These are phyloP conservation scores for Ilyonectria destructans DNA, from an alignment of 2,329 filamentous ascomycete genomes.

Conservation along the genomic window DNA sequence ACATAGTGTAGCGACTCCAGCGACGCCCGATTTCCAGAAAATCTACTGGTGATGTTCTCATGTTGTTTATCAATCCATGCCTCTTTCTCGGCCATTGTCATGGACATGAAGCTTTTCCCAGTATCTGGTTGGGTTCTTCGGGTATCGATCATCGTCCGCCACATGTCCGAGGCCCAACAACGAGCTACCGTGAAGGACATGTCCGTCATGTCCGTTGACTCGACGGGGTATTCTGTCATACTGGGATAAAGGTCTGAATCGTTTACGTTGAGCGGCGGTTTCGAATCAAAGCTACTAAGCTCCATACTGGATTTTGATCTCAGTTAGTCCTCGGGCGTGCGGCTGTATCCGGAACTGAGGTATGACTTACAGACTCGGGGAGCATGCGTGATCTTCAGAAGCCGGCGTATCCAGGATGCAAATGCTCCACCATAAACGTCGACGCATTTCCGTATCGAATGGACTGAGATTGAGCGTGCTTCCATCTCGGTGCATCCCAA, in stretches of 20 bases:
- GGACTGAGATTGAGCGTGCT: constrained; percentile 23
- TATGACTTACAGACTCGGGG: constrained; percentile 20
- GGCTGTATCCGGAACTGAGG: background rate
- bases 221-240: constrained; percentile 27
- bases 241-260: constrained; percentile 17
- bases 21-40: background rate
- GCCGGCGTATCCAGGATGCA: constrained; percentile 30
- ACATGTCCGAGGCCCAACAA: constrained; percentile 29
- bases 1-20: constrained; percentile 17
- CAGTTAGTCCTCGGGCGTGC: background rate
- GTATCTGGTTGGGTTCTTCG: constrained; percentile 16
- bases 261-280: constrained; percentile 25
- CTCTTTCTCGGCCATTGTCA: constrained; percentile 23
- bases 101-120: constrained; percentile 28
- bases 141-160: constrained; percentile 32
- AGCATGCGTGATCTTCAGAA: constrained; percentile 25
- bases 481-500: constrained; percentile 30
- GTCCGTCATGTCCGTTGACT: constrained; percentile 24
- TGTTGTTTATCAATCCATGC: constrained; percentile 19
- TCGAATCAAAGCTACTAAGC: constrained; percentile 26
- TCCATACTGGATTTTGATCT: constrained; percentile 24
- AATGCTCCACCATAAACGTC: constrained; percentile 30
- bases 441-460: constrained; percentile 30
- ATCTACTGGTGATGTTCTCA: constrained; percentile 6
- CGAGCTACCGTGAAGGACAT: constrained; percentile 30